Percentiles rank a stretch among this genome's conserved stretches.
These are phyloP conservation scores for Sporisorium exsertum DNA, from an alignment of 1,284 basidiomycete genomes.

Conservation along the genomic window DNA sequence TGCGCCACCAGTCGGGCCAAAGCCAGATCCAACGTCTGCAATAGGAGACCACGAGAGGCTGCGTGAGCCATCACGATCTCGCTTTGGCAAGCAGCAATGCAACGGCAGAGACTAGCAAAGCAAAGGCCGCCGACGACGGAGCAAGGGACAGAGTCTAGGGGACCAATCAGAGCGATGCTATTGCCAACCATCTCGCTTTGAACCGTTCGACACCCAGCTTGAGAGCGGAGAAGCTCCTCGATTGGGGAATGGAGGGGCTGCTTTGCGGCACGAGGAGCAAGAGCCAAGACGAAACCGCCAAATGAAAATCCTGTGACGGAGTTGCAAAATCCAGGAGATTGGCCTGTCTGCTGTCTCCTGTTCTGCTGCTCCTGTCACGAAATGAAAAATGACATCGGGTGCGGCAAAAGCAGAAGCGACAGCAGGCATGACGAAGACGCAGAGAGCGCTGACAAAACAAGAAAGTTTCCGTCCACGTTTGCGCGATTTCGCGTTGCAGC, in stretches of 20 bases:
- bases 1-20: slow-evolving; percentile 14
- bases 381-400: slow-evolving; percentile 3
- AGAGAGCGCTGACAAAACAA: slow-evolving; percentile 28
- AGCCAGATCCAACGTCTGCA: background rate
- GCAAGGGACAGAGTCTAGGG: background rate
- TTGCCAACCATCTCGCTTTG: slow-evolving; percentile 17
- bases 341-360: background rate
- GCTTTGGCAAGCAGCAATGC: background rate
- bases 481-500: background rate
- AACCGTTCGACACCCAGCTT: background rate
- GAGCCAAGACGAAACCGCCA: background rate
- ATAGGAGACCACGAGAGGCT: background rate
- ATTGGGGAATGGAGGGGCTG: slow-evolving; percentile 3
- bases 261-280: background rate
- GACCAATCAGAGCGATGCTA: slow-evolving; percentile 37
- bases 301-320: slow-evolving; percentile 10
- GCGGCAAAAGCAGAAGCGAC: background rate
- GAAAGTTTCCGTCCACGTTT: background rate
- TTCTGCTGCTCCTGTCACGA: background rate
- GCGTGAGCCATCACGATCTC: background rate
- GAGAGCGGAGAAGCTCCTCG: background rate
- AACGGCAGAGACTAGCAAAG: background rate
- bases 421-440: background rate
- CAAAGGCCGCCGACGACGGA: background rate
- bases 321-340: slow-evolving; percentile 24